A percentile compares a stretch with the other conserved stretches of the same genome.
Conservation (phyloP, 73 alveolate species). For the Stentor coeruleus region DNA sequence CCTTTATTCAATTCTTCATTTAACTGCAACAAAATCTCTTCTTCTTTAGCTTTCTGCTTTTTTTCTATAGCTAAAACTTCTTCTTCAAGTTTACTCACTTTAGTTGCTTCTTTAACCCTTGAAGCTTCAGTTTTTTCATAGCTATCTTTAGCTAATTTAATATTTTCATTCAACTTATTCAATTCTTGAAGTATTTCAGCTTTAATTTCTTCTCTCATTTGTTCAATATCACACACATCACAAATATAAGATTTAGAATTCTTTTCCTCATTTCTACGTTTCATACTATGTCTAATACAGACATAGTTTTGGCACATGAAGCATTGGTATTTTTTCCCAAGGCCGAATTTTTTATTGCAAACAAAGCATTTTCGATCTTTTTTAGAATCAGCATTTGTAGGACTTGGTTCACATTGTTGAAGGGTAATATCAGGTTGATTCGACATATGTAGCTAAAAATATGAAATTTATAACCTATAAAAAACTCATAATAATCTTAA, state of each 20-base stretch:
- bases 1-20: not conserved
- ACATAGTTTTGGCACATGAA: not conserved
- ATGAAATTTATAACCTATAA: too few species aligned
- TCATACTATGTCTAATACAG: not conserved
- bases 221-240: not conserved
- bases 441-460: too few species aligned
- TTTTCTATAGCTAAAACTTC: not conserved
- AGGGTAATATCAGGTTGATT: too few species aligned
- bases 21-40: not conserved
- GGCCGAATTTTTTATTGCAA: slow-evolving; percentile 18
- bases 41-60: slow-evolving; percentile 9
- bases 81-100: slow-evolving; percentile 13
- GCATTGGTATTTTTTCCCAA: not conserved
- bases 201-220: not conserved
- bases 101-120: not conserved
- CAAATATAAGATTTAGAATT: not conserved
- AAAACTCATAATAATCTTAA: too few species aligned
- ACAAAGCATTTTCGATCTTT: not conserved
- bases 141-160: not conserved
- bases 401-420: too few species aligned
- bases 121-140: not conserved
- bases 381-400: too few species aligned
- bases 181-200: not conserved
- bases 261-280: not conserved
- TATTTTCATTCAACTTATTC: not conserved